Percentiles rank a stretch among this genome's conserved stretches.
These are phyloP conservation scores for Rhodamnia argentea DNA, from an alignment of 345 rosid genomes.

Conservation along the genomic window DNA sequence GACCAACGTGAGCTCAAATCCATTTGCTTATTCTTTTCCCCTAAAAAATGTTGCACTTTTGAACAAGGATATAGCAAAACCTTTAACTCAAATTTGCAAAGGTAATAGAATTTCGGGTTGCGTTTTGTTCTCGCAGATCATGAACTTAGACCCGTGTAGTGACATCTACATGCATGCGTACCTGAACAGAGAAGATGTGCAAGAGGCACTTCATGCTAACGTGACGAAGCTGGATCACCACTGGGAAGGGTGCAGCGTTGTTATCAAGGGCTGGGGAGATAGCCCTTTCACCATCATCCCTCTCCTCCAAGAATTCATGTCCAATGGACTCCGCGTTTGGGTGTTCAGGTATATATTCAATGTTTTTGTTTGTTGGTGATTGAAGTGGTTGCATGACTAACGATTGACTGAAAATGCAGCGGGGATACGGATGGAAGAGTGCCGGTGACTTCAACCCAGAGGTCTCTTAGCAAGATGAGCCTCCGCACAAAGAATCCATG, in stretches of 20 bases:
- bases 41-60: not conserved
- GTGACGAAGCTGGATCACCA: slow-evolving; percentile 47
- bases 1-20: slow-evolving; percentile 8
- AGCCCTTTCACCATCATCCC: slow-evolving; percentile 63
- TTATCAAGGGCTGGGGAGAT: slow-evolving; percentile 34
- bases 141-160: slow-evolving; percentile 53
- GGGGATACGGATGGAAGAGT: slow-evolving; percentile 84
- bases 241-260: slow-evolving; percentile 60
- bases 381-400: not conserved
- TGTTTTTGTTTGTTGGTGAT: not conserved
- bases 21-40: not conserved
- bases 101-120: not conserved
- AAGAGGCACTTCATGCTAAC: slow-evolving; percentile 73
- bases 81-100: not conserved
- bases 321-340: slow-evolving; percentile 56
- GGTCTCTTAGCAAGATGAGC: slow-evolving; percentile 52
- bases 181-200: slow-evolving; percentile 59
- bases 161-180: slow-evolving; percentile 46
- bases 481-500: slow-evolving; percentile 43
- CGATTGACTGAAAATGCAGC: slow-evolving; percentile 22
- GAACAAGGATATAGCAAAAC: no score
- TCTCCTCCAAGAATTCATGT: slow-evolving; percentile 43
- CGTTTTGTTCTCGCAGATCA: slow-evolving; percentile 16
- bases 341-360: slow-evolving; percentile 25
- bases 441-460: slow-evolving; percentile 72